A percentile compares a stretch with the other conserved stretches of the same genome.
Evolutionary conservation across 2,329 filamentous ascomycete species (phyloP).

Genomic region (Bipolaris sorokiniana): DNA sequence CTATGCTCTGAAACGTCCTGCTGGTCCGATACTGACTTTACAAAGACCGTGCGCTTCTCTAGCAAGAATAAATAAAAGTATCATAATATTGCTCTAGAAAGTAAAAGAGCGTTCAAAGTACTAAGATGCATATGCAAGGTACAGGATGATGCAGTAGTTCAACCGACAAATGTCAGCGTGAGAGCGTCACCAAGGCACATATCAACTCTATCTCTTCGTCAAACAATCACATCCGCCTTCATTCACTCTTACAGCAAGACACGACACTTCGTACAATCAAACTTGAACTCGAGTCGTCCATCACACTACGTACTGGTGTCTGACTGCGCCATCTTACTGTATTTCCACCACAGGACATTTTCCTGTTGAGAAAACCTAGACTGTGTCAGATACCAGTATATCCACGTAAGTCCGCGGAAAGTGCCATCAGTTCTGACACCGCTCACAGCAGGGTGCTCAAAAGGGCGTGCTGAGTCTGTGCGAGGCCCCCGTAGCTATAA

Average conservation of each 20-base stretch:
- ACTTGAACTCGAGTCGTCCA: background rate
- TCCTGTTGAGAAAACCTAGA: background rate
- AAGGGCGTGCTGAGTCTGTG: constrained; percentile 31
- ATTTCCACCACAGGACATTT: constrained; percentile 2
- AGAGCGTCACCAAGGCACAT: background rate
- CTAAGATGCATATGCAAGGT: background rate
- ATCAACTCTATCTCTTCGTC: background rate
- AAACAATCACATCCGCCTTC: background rate
- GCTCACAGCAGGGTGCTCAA: constrained; percentile 45
- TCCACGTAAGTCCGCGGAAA: constrained; percentile 48
- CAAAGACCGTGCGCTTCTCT: background rate
- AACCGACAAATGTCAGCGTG: background rate
- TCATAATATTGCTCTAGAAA: background rate
- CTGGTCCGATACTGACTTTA: background rate
- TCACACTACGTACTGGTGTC: constrained; percentile 5
- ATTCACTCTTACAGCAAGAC: background rate
- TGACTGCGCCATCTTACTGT: background rate
- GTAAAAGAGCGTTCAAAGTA: background rate
- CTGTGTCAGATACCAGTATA: constrained; percentile 35
- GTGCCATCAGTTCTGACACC: constrained; percentile 46
- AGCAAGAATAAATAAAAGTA: background rate
- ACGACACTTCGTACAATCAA: background rate
- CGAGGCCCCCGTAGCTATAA: constrained; percentile 27
- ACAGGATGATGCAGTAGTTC: background rate
- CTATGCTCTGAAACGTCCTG: background rate